phyloP scores from a whole-genome alignment of 441 rosid genomes.

The Adansonia madagascariensis region DNA sequence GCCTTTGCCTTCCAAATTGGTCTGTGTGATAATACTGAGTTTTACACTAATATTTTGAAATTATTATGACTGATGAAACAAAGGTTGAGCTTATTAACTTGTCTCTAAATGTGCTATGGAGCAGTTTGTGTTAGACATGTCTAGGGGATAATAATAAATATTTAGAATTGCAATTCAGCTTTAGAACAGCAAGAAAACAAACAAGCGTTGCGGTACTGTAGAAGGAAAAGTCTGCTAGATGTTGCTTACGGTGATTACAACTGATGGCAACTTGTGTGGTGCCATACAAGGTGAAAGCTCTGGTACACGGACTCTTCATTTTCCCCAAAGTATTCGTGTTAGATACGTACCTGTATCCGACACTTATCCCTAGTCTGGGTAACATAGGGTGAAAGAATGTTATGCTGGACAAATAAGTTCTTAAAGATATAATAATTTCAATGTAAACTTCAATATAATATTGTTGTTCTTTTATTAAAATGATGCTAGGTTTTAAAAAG shows the following conservation, averaged over 20 bases:
- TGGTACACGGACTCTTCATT: background rate
- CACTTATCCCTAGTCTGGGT: no score
- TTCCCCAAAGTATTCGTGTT: no score
- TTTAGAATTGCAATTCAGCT: background rate
- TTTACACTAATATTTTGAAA: background rate
- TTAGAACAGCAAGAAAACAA: background rate
- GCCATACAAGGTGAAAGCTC: background rate
- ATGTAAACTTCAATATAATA: background rate
- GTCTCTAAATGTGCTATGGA: background rate
- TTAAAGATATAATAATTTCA: conserved; percentile 4
- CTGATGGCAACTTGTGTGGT: background rate
- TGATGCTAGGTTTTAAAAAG: background rate
- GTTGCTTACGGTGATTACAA: background rate
- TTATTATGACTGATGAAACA: background rate
- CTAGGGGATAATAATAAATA: background rate
- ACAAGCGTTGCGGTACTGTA: background rate
- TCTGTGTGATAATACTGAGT: background rate
- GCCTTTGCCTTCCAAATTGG: background rate
- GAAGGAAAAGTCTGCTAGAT: background rate
- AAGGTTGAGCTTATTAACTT: background rate
- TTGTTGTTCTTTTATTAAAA: background rate
- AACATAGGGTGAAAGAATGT: background rate
- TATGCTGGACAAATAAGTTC: conserved; percentile 1
- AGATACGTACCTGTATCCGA: no score
- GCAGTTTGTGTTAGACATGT: background rate